Evolutionary conservation across 2,329 filamentous ascomycete species (phyloP).

Genomic region (Fusarium paranaense): DNA sequence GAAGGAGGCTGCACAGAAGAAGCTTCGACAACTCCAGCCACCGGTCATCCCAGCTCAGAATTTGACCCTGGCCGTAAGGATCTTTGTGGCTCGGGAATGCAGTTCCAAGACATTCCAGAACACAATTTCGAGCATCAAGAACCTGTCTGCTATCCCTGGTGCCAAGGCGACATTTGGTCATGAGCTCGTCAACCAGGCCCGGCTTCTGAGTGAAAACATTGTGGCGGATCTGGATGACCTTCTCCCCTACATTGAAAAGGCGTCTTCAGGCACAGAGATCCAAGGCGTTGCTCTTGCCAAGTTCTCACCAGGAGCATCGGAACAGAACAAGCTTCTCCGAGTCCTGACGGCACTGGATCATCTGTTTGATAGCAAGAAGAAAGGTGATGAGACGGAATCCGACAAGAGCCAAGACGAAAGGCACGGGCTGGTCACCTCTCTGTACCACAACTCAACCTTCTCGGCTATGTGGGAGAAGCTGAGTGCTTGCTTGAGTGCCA

Average conservation of each 20-base stretch:
- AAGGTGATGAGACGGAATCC: conserved; percentile 60
- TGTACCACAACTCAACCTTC: conserved; percentile 94
- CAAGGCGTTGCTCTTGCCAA: conserved; percentile 94
- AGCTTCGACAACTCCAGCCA: conserved; percentile 74
- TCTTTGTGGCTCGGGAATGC: conserved; percentile 95
- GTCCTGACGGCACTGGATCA: conserved; percentile 95
- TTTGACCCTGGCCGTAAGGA: conserved; percentile 93
- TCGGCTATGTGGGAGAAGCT: conserved; percentile 92
- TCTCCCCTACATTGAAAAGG: conserved; percentile 85
- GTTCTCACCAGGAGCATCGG: conserved; percentile 94
- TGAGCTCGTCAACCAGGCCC: conserved; percentile 89
- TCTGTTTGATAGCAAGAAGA: conserved; percentile 86
- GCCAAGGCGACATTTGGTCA: conserved; percentile 93
- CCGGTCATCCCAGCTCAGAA: conserved; percentile 91
- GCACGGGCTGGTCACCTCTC: conserved; percentile 84
- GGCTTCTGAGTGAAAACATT: conserved; percentile 85
- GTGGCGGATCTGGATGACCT: conserved; percentile 86
- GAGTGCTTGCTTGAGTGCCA: conserved; percentile 87
- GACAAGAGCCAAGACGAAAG: conserved; percentile 72
- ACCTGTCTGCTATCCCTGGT: conserved; percentile 90
- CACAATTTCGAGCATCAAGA: conserved; percentile 98
- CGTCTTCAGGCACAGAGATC: conserved; percentile 90
- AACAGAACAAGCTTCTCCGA: conserved; percentile 94
- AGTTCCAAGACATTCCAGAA: conserved; percentile 98
- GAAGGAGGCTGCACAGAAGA: conserved; percentile 58